Evolutionary conservation across 306 rosid genomes (phyloP).

Genomic region (Delonix regia): DNA sequence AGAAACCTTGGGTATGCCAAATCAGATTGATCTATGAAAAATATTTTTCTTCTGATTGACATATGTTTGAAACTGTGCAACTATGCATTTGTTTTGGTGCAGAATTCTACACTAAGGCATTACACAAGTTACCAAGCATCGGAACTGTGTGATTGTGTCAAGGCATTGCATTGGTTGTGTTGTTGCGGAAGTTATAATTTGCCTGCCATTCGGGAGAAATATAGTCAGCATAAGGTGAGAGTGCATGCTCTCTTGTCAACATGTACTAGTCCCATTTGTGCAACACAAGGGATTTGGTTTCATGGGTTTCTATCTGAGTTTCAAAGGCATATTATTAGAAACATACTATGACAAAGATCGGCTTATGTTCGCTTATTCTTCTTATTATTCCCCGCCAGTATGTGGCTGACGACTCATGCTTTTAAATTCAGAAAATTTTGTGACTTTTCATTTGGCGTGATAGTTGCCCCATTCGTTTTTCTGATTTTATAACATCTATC

Average conservation of each 20-base stretch:
- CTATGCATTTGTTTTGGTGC: constrained; percentile 30
- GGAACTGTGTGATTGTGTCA: constrained; percentile 61
- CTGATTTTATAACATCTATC: not conserved
- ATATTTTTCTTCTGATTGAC: constrained; percentile 23
- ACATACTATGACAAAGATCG: not conserved
- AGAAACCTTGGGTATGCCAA: constrained; percentile 70
- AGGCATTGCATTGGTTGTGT: constrained; percentile 53
- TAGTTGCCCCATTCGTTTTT: not conserved
- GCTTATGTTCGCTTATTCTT: not conserved
- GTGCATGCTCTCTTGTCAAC: not conserved
- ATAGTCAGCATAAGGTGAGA: constrained; percentile 55
- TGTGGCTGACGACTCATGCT: not conserved
- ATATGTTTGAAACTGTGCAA: constrained; percentile 24
- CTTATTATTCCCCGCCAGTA: not conserved
- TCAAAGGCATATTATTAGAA: not conserved
- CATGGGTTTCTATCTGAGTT: not conserved
- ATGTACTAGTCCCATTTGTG: not conserved
- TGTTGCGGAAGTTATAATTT: constrained; percentile 40
- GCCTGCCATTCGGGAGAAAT: constrained; percentile 56
- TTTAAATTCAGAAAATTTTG: not conserved
- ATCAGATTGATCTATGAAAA: not conserved
- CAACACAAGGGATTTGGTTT: not conserved
- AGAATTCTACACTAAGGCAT: constrained; percentile 62
- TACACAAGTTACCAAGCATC: constrained; percentile 58
- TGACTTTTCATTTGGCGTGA: not conserved